Conservation (phyloP, 2,329 filamentous ascomycete genomes). For the Fusarium coicis region DNA sequence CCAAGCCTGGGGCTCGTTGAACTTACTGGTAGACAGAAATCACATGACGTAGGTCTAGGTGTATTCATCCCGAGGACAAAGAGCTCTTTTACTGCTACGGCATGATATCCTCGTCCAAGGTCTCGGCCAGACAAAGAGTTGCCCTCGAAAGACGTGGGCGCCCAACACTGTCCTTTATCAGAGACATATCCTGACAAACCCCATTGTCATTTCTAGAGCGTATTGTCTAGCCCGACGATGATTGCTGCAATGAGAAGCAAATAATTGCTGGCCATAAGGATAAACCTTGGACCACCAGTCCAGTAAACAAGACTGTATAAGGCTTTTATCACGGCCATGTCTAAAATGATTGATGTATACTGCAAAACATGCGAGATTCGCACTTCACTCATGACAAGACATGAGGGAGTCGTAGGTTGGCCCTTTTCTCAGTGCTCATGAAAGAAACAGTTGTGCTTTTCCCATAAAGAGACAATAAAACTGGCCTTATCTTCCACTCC, state of each 20-base stretch:
- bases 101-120: neutral
- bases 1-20: neutral
- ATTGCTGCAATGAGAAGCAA: neutral
- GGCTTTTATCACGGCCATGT: neutral
- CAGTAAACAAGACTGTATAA: fast-evolving
- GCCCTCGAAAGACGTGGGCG: neutral
- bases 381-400: neutral
- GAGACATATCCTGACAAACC: neutral
- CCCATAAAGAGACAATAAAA: neutral
- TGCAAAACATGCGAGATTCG: neutral
- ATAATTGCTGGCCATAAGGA: neutral
- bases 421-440: neutral
- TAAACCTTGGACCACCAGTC: neutral
- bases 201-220: neutral
- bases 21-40: neutral
- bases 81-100: neutral
- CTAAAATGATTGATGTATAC: neutral
- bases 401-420: neutral
- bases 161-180: neutral
- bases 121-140: neutral
- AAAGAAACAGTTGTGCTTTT: neutral
- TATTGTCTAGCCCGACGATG: neutral
- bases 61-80: neutral
- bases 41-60: neutral
- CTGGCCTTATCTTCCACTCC: neutral